Conservation (phyloP, 768 basidiomycete genomes). For the Amanita thiersii region DNA sequence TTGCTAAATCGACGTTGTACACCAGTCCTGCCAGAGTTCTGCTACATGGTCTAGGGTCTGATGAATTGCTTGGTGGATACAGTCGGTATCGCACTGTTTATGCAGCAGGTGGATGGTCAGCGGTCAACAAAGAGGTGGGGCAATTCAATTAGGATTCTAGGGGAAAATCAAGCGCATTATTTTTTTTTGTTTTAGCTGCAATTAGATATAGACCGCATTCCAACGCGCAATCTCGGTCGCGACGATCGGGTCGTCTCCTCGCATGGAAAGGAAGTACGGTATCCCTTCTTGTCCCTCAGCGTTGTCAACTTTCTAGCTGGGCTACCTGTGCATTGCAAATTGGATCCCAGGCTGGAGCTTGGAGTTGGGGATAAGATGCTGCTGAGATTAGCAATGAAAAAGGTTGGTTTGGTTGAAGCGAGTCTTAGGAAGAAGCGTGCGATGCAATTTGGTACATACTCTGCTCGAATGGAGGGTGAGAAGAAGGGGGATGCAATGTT, state of each 20-base stretch:
- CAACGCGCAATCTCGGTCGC: conserved; percentile 82
- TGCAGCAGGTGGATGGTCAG: conserved; percentile 58
- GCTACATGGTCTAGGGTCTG: conserved; percentile 88
- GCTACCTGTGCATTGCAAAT: conserved; percentile 75
- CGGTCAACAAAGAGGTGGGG: conserved; percentile 79
- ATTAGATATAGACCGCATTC: conserved; percentile 81
- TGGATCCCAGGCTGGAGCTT: conserved; percentile 65
- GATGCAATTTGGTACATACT: conserved; percentile 94
- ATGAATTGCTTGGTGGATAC: conserved; percentile 94
- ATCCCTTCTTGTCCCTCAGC: conserved; percentile 81
- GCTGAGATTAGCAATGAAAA: conserved; percentile 59
- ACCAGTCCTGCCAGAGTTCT: conserved; percentile 73
- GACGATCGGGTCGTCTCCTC: conserved; percentile 93
- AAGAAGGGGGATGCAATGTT: conserved; percentile 42
- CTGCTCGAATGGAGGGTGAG: conserved; percentile 75
- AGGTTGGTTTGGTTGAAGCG: conserved; percentile 70
- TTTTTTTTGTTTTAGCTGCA: conserved; percentile 52
- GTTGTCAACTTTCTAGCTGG: conserved; percentile 71
- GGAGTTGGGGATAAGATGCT: conserved; percentile 89
- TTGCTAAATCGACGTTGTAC: conserved; percentile 42
- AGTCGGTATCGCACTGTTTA: conserved; percentile 80
- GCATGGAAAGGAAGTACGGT: conserved; percentile 86
- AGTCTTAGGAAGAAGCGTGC: conserved; percentile 80
- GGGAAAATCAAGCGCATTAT: background rate
- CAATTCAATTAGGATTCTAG: conserved; percentile 6